Evolutionary conservation across 768 basidiomycete genomes (phyloP).

Genomic region (Flagelloscypha sp.): DNA sequence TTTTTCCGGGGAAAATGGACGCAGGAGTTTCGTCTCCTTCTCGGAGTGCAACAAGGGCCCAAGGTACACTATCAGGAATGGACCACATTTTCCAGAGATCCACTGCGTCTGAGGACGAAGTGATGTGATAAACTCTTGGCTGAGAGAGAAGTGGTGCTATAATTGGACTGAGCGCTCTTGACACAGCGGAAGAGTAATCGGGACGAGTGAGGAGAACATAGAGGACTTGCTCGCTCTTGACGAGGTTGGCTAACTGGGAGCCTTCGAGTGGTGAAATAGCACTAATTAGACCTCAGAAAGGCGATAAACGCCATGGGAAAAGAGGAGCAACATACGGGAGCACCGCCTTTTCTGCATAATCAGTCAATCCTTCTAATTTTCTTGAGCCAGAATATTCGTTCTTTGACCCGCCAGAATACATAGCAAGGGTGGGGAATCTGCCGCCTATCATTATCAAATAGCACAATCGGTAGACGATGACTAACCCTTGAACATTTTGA

Average conservation of each 20-base stretch:
- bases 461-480: too few species aligned
- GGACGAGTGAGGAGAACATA: slow-evolving; percentile 44
- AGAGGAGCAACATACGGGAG: slow-evolving; percentile 47
- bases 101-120: slow-evolving; percentile 20
- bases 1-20: slow-evolving; percentile 35
- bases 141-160: slow-evolving; percentile 35
- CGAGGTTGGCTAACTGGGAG: slow-evolving; percentile 6
- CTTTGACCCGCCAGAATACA: slow-evolving; percentile 51
- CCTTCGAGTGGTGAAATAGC: too few species aligned
- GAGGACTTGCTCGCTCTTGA: slow-evolving; percentile 35
- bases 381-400: slow-evolving; percentile 74
- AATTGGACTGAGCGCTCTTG: slow-evolving; percentile 4
- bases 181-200: slow-evolving; percentile 35
- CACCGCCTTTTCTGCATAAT: slow-evolving; percentile 70
- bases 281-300: slow-evolving; percentile 15
- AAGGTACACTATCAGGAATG: slow-evolving; percentile 32
- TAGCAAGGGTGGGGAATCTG: slow-evolving; percentile 82
- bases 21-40: slow-evolving; percentile 46
- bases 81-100: slow-evolving; percentile 29
- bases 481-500: slow-evolving; percentile 61
- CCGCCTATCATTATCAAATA: too few species aligned
- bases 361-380: slow-evolving; percentile 59
- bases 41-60: slow-evolving; percentile 63
- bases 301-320: background rate
- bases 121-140: slow-evolving; percentile 35